A percentile compares a stretch with the other conserved stretches of the same genome.
Conservation (phyloP, 176 grass and related monocot genomes). For the Areca catechu region DNA sequence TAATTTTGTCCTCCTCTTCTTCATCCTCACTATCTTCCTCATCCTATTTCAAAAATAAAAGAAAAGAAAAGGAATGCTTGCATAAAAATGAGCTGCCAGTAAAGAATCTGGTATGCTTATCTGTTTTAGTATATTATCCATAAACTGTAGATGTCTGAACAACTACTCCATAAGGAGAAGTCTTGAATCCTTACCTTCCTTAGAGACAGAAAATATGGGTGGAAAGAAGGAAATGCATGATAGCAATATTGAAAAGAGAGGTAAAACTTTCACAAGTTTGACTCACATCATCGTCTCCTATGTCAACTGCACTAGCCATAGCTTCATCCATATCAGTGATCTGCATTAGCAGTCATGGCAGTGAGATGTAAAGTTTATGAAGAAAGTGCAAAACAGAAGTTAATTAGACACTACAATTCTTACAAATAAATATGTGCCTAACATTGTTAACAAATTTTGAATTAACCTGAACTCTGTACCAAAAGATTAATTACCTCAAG, state of each 20-base stretch:
- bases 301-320: conserved; percentile 86
- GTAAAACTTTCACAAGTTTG: background rate
- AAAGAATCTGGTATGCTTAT: no score
- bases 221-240: no score
- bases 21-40: conserved; percentile 74
- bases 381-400: background rate
- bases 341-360: conserved; percentile 30
- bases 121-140: no score
- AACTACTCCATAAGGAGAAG: no score
- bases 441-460: no score
- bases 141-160: no score
- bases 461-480: background rate
- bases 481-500: conserved; percentile 37
- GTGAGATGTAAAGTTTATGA: conserved; percentile 9
- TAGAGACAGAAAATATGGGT: no score
- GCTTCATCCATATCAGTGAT: conserved; percentile 53
- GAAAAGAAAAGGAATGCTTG: no score
- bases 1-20: conserved; percentile 34
- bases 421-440: no score
- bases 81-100: no score
- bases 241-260: no score
- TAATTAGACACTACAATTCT: background rate
- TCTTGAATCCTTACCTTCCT: no score
- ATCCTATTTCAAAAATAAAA: conserved; percentile 37
- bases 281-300: conserved; percentile 81